Percentiles rank a stretch among this genome's conserved stretches.
phyloP scores from a whole-genome alignment of 371 early-diverging fungal genomes.

The Syncephalastrum monosporum region DNA sequence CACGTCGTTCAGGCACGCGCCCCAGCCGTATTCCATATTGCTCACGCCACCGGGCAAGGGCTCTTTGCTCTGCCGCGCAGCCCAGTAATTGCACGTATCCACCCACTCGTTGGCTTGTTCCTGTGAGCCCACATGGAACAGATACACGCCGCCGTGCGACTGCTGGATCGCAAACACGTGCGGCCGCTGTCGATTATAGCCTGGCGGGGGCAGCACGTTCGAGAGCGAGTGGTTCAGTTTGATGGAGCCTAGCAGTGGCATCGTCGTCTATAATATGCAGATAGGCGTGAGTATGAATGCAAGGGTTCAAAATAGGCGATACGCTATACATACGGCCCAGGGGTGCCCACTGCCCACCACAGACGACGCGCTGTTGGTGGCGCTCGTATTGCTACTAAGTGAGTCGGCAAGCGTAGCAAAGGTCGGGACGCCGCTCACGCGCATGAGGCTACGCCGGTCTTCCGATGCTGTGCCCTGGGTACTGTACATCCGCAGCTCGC shows the following conservation, averaged over 20 bases:
- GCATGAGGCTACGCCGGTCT: slow-evolving; percentile 33
- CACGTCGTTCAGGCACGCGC: slow-evolving; percentile 51
- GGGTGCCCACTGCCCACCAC: not conserved
- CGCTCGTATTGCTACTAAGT: slow-evolving; percentile 9
- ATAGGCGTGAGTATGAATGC: not conserved
- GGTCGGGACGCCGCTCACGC: slow-evolving; percentile 22
- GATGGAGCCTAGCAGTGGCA: slow-evolving; percentile 53
- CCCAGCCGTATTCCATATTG: slow-evolving; percentile 94
- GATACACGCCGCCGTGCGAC: slow-evolving; percentile 74
- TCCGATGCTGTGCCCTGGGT: slow-evolving; percentile 21
- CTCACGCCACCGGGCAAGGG: slow-evolving; percentile 83
- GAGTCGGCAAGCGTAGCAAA: slow-evolving; percentile 47
- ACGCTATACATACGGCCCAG: slow-evolving; percentile 17
- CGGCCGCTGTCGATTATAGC: slow-evolving; percentile 75
- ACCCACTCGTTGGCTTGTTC: slow-evolving; percentile 84
- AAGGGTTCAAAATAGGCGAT: not conserved
- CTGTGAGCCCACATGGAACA: slow-evolving; percentile 76
- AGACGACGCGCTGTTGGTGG: not conserved
- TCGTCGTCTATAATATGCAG: slow-evolving; percentile 13
- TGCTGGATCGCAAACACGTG: slow-evolving; percentile 86
- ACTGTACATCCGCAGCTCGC: slow-evolving; percentile 77
- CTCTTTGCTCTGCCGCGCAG: slow-evolving; percentile 83
- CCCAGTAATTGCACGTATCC: slow-evolving; percentile 88
- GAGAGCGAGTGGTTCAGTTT: slow-evolving; percentile 80
- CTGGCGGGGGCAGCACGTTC: slow-evolving; percentile 79